phyloP scores from a whole-genome alignment of 2,329 filamentous ascomycete genomes.

The Fusarium xyrophilum region DNA sequence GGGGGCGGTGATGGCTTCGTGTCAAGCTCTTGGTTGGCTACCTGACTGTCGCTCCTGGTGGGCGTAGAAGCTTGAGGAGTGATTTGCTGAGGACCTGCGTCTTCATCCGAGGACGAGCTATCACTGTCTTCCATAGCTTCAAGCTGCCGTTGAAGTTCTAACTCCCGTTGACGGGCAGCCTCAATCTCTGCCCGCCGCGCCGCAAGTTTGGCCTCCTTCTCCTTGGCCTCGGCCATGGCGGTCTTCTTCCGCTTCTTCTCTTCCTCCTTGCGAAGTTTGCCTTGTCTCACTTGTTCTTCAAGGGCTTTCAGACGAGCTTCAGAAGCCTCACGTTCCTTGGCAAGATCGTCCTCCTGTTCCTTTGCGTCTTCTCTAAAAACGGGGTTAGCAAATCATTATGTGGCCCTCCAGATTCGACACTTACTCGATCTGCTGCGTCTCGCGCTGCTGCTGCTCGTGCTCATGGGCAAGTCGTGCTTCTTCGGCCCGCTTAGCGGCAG shows the following conservation, averaged over 20 bases:
- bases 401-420: slow-evolving; percentile 49
- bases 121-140: slow-evolving; percentile 78
- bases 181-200: slow-evolving; percentile 91
- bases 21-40: slow-evolving; percentile 62
- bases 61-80: slow-evolving; percentile 67
- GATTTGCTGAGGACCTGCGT: slow-evolving; percentile 77
- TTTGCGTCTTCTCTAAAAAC: slow-evolving; percentile 71
- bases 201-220: slow-evolving; percentile 84
- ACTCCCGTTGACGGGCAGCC: slow-evolving; percentile 85
- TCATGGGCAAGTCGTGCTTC: slow-evolving; percentile 72
- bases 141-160: slow-evolving; percentile 86
- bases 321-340: slow-evolving; percentile 79
- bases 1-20: slow-evolving; percentile 59
- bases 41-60: slow-evolving; percentile 59
- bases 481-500: slow-evolving; percentile 65
- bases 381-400: slow-evolving; percentile 38
- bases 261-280: slow-evolving; percentile 95
- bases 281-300: slow-evolving; percentile 91
- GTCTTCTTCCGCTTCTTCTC: slow-evolving; percentile 94
- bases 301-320: slow-evolving; percentile 84
- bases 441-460: slow-evolving; percentile 76
- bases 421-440: slow-evolving; percentile 82
- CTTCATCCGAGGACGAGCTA: slow-evolving; percentile 79
- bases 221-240: slow-evolving; percentile 82
- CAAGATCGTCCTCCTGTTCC: slow-evolving; percentile 80